Conservation (phyloP, 1,284 basidiomycete species). For the Pseudozyma flocculosa region DNA sequence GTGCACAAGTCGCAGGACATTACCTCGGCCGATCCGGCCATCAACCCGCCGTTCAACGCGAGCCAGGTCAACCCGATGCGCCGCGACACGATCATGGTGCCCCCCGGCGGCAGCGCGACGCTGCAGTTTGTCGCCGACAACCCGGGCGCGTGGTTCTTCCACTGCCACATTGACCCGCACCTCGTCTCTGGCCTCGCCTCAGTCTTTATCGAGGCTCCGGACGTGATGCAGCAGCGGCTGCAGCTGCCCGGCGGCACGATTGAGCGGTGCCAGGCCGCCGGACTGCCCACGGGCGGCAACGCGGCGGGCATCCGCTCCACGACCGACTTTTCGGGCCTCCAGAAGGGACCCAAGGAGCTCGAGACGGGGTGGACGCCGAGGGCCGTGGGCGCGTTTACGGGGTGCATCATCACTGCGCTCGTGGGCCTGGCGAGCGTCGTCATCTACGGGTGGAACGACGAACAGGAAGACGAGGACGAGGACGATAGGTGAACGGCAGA, state of each 20-base stretch:
- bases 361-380: constrained; percentile 41
- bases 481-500: no score
- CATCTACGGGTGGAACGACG: constrained; percentile 67
- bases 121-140: constrained; percentile 46
- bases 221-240: constrained; percentile 60
- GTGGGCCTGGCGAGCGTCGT: constrained; percentile 76
- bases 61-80: constrained; percentile 62
- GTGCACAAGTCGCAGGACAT: constrained; percentile 71
- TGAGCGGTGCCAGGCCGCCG: constrained; percentile 72
- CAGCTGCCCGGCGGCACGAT: constrained; percentile 64
- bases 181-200: constrained; percentile 71
- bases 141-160: constrained; percentile 50
- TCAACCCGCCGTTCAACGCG: constrained; percentile 80
- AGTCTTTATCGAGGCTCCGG: constrained; percentile 75
- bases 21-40: constrained; percentile 71
- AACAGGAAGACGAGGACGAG: constrained; percentile 23
- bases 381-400: constrained; percentile 75
- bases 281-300: constrained; percentile 61
- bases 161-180: constrained; percentile 50
- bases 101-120: constrained; percentile 39
- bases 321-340: constrained; percentile 35
- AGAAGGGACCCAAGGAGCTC: constrained; percentile 26
- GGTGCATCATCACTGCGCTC: constrained; percentile 77
- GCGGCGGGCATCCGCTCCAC: constrained; percentile 50
- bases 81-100: constrained; percentile 57